Percentiles rank a stretch among this genome's conserved stretches.
phyloP scores from a whole-genome alignment of 164 flowering plant species.

The Umbilicus rupestris region DNA sequence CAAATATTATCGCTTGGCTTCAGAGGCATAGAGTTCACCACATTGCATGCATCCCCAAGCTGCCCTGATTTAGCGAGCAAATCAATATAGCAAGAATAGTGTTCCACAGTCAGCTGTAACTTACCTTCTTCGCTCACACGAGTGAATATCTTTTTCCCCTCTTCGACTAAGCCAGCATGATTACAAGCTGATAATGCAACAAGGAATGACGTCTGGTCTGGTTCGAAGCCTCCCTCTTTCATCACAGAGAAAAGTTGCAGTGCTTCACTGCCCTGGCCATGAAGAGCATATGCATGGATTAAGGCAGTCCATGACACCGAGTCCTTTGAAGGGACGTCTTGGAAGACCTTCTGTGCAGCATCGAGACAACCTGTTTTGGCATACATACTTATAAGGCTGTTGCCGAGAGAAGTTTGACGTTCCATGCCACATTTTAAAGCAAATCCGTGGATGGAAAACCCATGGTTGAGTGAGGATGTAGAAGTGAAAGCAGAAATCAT shows the following conservation, averaged over 20 bases:
- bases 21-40: constrained; percentile 34
- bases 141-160: constrained; percentile 32
- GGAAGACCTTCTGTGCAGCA: constrained; percentile 30
- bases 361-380: constrained; percentile 46
- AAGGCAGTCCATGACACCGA: constrained; percentile 48
- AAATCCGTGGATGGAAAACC: constrained; percentile 34
- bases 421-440: constrained; percentile 26
- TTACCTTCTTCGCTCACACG: constrained; percentile 12
- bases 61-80: constrained; percentile 54
- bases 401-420: constrained; percentile 26
- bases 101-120: constrained; percentile 21
- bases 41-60: constrained; percentile 44
- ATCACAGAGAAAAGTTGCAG: constrained; percentile 39
- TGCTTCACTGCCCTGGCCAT: constrained; percentile 45
- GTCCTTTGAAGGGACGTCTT: constrained; percentile 35
- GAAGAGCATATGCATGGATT: constrained; percentile 32
- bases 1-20: constrained; percentile 35
- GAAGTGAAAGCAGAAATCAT: constrained; percentile 29
- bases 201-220: constrained; percentile 37
- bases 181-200: constrained; percentile 53
- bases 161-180: constrained; percentile 43
- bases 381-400: constrained; percentile 52
- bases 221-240: constrained; percentile 26
- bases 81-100: constrained; percentile 59
- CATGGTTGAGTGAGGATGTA: constrained; percentile 21